phyloP scores from a whole-genome alignment of 2,329 filamentous ascomycete genomes.

The Podosphaera xanthii region DNA sequence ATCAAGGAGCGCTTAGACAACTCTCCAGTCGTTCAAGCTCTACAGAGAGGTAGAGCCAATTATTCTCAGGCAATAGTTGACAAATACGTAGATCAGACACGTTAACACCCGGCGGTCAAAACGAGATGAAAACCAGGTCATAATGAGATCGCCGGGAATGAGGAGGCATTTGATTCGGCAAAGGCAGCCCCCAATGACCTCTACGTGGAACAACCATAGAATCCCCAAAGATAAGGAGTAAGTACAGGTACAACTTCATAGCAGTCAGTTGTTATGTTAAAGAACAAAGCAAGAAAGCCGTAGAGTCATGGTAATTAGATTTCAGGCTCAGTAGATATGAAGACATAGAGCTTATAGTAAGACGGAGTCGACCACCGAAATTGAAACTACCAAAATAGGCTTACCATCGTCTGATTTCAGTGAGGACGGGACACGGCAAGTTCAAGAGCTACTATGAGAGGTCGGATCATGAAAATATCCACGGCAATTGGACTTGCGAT shows the following conservation, averaged over 20 bases:
- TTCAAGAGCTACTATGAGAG: background rate
- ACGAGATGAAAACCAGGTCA: no score
- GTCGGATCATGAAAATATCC: background rate
- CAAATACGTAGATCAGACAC: no score
- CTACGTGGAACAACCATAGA: no score
- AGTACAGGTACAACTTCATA: no score
- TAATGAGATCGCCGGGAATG: no score
- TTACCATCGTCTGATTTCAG: background rate
- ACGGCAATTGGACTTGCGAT: background rate
- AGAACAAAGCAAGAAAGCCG: background rate
- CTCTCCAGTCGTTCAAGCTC: no score
- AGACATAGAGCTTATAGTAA: background rate
- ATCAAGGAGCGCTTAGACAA: background rate
- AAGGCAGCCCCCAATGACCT: no score
- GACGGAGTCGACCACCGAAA: slow-evolving; percentile 15
- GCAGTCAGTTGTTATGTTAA: background rate
- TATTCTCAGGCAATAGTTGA: no score
- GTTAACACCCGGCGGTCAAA: no score
- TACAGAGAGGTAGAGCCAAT: background rate
- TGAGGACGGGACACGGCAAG: background rate
- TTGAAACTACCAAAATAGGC: slow-evolving; percentile 28
- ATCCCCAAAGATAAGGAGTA: no score
- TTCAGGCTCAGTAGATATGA: background rate
- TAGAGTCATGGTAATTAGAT: background rate
- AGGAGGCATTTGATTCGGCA: no score